Evolutionary conservation across 352 stramenopile species (phyloP), one percentile per base, ranked within the genome.

Genomic region (Globisporangium iwayamae): DNA sequence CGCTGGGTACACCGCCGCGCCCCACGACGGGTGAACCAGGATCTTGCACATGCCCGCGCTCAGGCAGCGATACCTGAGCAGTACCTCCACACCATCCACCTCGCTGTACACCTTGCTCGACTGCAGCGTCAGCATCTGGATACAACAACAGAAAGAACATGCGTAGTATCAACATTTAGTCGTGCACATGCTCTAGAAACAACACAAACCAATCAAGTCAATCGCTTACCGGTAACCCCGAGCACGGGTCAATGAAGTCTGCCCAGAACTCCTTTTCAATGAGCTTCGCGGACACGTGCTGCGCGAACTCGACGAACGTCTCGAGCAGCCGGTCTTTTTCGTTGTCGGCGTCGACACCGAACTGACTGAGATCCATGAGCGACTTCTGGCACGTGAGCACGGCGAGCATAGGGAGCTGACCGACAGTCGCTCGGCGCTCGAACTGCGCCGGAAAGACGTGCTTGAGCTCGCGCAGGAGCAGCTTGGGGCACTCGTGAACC

Each of bases 171-270:
- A 36, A 20, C 16, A 50, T 43, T 5, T 41, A 28, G 7, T 4
- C 39, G 36, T 36, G 8, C 14, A 4, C 34, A 55, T 2, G 28
- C 2, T n/a, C 28, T 22, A 14, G 32, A 8, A 30, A 32, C 3
- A 58, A 45, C 22, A 50, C 25, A 43, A 55, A 52, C 25, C 16
- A 18, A 41, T 50, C 6, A 7, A 66, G 43, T 22, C 8, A 64
- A 18, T 55, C 28, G 76, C 78, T 60, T 69, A 93, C 83, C 61
- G 96, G 96, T 52, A 99, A 78, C 2, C 96, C 96, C 9, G 90
- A 98, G 76, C 96, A 99, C 25, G 96, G 96, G 82, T 99, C 96
- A 73, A 98, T 99, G 71, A 96, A 99, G 79, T 99, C 96, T 16
- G 94, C 94, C 94, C 94, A 99, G 73, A 89, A 97, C 16, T 90